Conservation (phyloP, 345 rosid genomes). For the Eucalyptus pauciflora region DNA sequence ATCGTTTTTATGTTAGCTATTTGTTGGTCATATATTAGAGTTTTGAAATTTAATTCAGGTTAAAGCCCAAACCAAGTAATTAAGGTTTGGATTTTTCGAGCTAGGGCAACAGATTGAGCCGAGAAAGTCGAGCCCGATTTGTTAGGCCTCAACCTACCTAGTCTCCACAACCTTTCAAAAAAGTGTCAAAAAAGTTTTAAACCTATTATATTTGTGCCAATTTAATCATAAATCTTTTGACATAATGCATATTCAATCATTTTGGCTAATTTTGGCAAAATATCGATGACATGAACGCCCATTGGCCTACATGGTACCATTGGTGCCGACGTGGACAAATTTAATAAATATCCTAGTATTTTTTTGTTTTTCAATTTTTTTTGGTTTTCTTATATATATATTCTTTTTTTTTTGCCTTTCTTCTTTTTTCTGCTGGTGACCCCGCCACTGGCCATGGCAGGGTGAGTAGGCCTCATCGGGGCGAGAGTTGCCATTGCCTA, state of each 20-base stretch:
- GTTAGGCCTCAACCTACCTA: background rate
- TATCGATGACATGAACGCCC: fast-evolving
- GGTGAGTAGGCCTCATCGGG: too few relatives aligned
- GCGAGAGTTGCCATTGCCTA: fast-evolving
- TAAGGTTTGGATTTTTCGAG: too few relatives aligned
- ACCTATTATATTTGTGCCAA: fast-evolving
- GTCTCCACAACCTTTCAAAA: background rate
- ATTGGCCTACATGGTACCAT: fast-evolving
- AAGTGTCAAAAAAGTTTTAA: too few relatives aligned
- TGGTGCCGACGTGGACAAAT: fast-evolving
- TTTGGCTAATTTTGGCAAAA: fast-evolving
- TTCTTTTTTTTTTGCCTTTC: too few relatives aligned
- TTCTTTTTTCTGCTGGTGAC: fast-evolving
- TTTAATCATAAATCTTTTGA: too few relatives aligned
- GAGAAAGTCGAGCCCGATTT: too few relatives aligned
- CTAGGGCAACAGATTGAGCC: too few relatives aligned
- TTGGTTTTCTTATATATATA: too few relatives aligned
- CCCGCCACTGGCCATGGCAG: fast-evolving
- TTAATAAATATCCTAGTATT: too few relatives aligned
- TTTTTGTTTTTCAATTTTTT: fast-evolving
- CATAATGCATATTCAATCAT: fast-evolving
- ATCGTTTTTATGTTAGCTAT: background rate
- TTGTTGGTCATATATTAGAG: background rate
- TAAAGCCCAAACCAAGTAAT: too few relatives aligned
- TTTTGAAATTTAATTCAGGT: background rate